Evolutionary conservation across 441 rosid genomes (phyloP).

Genomic region (Gossypium gossypioides): DNA sequence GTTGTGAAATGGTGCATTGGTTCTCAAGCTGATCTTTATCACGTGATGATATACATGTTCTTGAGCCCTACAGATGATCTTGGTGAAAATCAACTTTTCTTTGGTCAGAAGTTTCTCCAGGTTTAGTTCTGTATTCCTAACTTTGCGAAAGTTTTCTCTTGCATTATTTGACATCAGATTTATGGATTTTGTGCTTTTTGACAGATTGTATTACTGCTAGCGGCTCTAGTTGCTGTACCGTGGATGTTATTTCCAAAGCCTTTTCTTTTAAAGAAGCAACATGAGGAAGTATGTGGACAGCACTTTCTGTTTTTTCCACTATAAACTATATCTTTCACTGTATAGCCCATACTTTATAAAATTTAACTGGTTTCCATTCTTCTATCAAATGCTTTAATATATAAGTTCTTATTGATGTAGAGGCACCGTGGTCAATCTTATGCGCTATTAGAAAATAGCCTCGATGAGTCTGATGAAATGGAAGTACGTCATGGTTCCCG

Average conservation of each 20-base stretch:
- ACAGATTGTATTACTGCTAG: conserved; percentile 31
- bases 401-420: conserved; percentile 15
- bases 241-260: conserved; percentile 47
- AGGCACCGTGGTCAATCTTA: conserved; percentile 33
- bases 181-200: conserved; percentile 6
- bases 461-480: conserved; percentile 21
- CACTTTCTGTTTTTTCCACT: background rate
- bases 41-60: conserved; percentile 42
- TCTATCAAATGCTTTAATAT: background rate
- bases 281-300: conserved; percentile 26
- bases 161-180: background rate
- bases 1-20: conserved; percentile 45
- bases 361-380: background rate
- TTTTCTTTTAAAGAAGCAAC: conserved; percentile 37
- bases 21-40: conserved; percentile 42
- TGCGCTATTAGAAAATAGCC: conserved; percentile 14
- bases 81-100: conserved; percentile 37
- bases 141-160: background rate
- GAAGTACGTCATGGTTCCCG: conserved; percentile 20
- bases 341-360: background rate
- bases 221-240: conserved; percentile 35
- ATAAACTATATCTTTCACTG: background rate
- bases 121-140: conserved; percentile 14
- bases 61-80: conserved; percentile 33
- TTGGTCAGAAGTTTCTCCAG: conserved; percentile 37